Evolutionary conservation across 2,329 filamentous ascomycete genomes (phyloP), one percentile per base, ranked within the genome.

Genomic region (Cercospora janseana): DNA sequence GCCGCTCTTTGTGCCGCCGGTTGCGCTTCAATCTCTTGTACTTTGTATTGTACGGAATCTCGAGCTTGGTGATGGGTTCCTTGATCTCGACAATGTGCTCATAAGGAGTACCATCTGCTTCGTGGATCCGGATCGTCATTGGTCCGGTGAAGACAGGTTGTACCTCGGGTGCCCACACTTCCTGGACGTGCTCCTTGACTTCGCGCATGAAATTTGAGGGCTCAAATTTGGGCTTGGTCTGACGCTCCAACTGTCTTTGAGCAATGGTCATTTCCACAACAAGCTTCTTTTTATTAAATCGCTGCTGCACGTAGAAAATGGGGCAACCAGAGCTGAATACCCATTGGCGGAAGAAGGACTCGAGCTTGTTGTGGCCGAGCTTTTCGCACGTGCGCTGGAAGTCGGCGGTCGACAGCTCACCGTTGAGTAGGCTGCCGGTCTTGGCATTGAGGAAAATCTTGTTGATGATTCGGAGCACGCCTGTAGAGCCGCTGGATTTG

Each of bases 1-100:
- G 82, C 53, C 88, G 83, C 67, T 95, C 88, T 66, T 90, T 90
- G 66, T 92, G 83, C 24, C 87, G 78, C 35, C 86, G 82, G 52
- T 87, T 96, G 38, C 91, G 79, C 75, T 98, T 98, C 2, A 98
- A 78, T 6, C 94, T 85, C 73, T 97, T 98, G 73, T 98, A 98
- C 68, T 98, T 98, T 0, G 93, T 98, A 63, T 97, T 97, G 72
- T 98, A 98, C 0, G 92, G 91, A 54, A 98, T 96, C 55, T 96
- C 91, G 52, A 97, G 87, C 66, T 86, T 88, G 2, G 87, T 88
- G 10, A 82, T 80, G 21, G 86, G 85, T 60, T 96, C 90, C 53
- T 90, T 90, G 66, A 98, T 95, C 63, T 96, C 89, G 24, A 97
- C 85, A 56, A 96, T 96, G 66, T 98, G 93, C 67, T 98, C 93